phyloP scores from a whole-genome alignment of 805 yeast genomes.

The Candida ipomoeae region DNA sequence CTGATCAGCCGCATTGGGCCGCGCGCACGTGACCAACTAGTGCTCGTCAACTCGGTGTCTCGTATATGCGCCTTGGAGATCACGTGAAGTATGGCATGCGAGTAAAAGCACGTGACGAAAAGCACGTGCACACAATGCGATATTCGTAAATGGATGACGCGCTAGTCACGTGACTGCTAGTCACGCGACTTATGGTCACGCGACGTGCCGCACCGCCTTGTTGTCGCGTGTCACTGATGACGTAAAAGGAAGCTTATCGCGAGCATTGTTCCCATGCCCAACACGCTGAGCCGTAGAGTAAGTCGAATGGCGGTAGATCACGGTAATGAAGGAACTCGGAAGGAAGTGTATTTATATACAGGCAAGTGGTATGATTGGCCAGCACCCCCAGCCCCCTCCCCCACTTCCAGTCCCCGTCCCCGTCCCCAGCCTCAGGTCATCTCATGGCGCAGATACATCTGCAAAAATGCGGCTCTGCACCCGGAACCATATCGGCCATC shows the following conservation, averaged over 20 bases:
- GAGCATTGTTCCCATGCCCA: neutral
- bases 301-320: neutral
- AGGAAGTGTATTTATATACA: too few species aligned
- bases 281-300: neutral
- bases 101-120: too few species aligned
- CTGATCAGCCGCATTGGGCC: neutral
- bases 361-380: neutral
- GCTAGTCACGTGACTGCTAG: too few species aligned
- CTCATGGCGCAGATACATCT: neutral
- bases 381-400: neutral
- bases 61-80: too few species aligned
- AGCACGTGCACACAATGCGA: too few species aligned
- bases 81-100: too few species aligned
- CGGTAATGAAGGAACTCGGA: too few species aligned
- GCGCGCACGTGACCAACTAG: too few species aligned
- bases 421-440: neutral
- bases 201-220: neutral
- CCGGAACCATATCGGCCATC: constrained; percentile 10
- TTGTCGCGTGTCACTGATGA: neutral
- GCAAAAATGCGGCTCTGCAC: constrained; percentile 1
- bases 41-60: too few species aligned
- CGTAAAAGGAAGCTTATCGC: neutral
- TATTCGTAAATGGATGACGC: too few species aligned
- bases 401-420: too few species aligned
- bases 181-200: too few species aligned